Conservation (phyloP, 208 protist genomes). For the Wallacemonas sp. region DNA sequence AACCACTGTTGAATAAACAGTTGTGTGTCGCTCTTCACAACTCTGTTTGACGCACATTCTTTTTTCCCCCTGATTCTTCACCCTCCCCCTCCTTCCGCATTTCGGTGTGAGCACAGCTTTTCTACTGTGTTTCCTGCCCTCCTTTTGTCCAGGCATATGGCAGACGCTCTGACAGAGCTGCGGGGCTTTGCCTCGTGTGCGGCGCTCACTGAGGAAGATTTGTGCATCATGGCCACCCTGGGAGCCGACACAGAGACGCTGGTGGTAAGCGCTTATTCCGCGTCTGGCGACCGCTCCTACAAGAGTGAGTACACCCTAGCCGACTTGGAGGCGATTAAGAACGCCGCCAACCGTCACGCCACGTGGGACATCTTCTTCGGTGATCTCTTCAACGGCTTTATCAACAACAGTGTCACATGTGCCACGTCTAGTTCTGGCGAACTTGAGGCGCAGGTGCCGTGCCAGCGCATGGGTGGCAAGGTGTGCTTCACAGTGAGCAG, state of each 20-base stretch:
- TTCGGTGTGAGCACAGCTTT: no score
- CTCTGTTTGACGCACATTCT: not conserved
- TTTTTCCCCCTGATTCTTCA: no score
- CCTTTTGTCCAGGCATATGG: constrained; percentile 19
- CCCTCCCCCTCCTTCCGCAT: no score
- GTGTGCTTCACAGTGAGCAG: constrained; percentile 32
- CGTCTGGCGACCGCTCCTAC: constrained; percentile 41
- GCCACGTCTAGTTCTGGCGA: constrained; percentile 1
- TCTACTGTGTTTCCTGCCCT: not conserved
- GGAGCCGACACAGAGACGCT: constrained; percentile 49
- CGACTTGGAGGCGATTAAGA: constrained; percentile 34
- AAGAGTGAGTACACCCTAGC: constrained; percentile 50
- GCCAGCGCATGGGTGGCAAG: constrained; percentile 18
- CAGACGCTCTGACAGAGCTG: constrained; percentile 48
- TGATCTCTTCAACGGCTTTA: constrained; percentile 50
- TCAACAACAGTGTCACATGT: constrained; percentile 26
- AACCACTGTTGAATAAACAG: not conserved
- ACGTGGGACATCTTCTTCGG: constrained; percentile 73
- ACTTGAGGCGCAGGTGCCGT: not conserved
- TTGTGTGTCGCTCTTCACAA: not conserved
- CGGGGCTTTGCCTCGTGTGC: constrained; percentile 55
- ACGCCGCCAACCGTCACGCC: constrained; percentile 32
- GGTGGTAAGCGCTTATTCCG: constrained; percentile 48
- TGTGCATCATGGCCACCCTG: constrained; percentile 70
- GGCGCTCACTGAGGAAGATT: constrained; percentile 37